Conservation (phyloP, 2,329 filamentous ascomycete genomes). For the Sclerotiophoma versabilis region DNA sequence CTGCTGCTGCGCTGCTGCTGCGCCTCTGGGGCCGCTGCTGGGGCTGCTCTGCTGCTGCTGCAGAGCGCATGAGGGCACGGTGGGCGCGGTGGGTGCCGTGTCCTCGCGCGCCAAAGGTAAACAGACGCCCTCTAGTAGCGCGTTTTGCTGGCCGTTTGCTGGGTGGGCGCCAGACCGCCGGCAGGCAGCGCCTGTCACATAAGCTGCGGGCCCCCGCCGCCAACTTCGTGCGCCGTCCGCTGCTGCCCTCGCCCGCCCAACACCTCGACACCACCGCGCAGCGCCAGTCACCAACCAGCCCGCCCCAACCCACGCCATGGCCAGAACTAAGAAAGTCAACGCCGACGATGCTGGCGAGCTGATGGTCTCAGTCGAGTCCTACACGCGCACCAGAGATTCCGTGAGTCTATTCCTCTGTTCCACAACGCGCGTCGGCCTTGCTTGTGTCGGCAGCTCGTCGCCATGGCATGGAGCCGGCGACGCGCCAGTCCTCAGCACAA, state of each 20-base stretch:
- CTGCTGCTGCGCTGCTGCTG: no score
- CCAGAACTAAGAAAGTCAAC: conserved; percentile 40
- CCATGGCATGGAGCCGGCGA: conserved; percentile 1
- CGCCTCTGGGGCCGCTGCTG: background rate
- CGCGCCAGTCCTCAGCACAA: conserved; percentile 9
- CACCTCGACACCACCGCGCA: conserved; percentile 16
- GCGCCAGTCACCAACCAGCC: conserved; percentile 5
- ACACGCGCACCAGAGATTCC: conserved; percentile 79
- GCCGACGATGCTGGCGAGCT: conserved; percentile 46
- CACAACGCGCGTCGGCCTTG: conserved; percentile 7
- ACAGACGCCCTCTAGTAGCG: conserved; percentile 2
- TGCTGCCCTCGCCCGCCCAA: conserved; percentile 8
- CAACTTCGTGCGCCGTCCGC: conserved; percentile 1
- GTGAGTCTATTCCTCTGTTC: conserved; percentile 62
- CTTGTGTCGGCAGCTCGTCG: conserved; percentile 6
- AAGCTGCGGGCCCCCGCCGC: conserved; percentile 7
- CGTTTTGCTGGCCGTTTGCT: background rate
- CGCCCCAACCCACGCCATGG: conserved; percentile 29
- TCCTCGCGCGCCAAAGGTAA: background rate
- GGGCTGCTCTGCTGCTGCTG: background rate
- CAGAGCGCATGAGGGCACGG: background rate
- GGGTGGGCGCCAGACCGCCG: conserved; percentile 7
- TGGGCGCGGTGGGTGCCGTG: background rate
- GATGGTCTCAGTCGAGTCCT: conserved; percentile 73
- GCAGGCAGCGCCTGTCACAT: conserved; percentile 22